Percentiles rank a stretch among this genome's conserved stretches.
phyloP scores from a whole-genome alignment of 139 green algal species.

The Mesostigma viride region DNA sequence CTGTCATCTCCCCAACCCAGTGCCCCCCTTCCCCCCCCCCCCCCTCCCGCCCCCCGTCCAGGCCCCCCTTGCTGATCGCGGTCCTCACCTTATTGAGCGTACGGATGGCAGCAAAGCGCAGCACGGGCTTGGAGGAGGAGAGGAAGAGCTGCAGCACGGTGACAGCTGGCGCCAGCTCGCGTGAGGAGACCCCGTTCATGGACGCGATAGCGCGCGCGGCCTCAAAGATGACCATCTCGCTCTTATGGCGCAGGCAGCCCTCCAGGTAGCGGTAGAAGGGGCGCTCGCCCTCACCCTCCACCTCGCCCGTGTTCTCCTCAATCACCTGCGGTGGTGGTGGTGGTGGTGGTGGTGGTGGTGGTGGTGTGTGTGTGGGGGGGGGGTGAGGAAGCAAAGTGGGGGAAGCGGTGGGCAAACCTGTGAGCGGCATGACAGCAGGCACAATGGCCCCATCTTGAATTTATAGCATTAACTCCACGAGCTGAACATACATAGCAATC shows the following conservation, averaged over 20 bases:
- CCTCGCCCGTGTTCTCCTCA: conserved; percentile 13
- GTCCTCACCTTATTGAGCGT: conserved; percentile 81
- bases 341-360: no score
- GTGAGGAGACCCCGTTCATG: conserved; percentile 71
- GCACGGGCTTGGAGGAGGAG: conserved; percentile 82
- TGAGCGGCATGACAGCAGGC: no score
- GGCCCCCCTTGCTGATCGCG: no score
- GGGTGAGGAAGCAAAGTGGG: neutral
- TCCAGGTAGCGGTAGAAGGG: conserved; percentile 98
- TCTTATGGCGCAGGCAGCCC: conserved; percentile 88
- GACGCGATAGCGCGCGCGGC: conserved; percentile 88
- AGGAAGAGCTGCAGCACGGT: conserved; percentile 98
- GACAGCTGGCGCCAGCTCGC: conserved; percentile 88
- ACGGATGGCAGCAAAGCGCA: conserved; percentile 84
- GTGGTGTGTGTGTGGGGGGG: no score
- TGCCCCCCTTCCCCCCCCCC: no score
- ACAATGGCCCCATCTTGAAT: no score
- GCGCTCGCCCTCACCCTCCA: conserved; percentile 63
- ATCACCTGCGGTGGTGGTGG: conserved; percentile 59
- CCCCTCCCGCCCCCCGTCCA: no score
- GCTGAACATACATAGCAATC: no score
- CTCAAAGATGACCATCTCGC: conserved; percentile 81
- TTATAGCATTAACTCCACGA: no score
- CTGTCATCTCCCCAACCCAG: no score
- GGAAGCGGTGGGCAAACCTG: no score